phyloP scores from a whole-genome alignment of 768 basidiomycete genomes.

The Leccinum variicolor region DNA sequence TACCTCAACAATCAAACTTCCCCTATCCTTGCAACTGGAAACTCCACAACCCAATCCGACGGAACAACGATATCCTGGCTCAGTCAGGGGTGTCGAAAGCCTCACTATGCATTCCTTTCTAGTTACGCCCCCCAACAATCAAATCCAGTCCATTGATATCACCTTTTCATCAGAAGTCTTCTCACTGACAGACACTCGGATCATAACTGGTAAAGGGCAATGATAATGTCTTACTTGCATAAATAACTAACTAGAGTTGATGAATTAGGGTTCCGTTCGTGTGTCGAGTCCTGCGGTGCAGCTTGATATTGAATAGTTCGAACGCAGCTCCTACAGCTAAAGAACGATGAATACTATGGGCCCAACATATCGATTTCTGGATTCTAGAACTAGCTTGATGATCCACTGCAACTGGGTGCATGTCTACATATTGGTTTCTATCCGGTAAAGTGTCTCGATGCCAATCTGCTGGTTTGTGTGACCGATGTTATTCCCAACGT shows the following conservation, averaged over 20 bases:
- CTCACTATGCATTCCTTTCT: conserved; percentile 65
- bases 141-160: conserved; percentile 60
- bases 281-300: conserved; percentile 55
- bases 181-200: conserved; percentile 39
- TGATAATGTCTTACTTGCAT: neutral
- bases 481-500: no score
- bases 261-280: conserved; percentile 59
- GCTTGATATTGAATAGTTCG: conserved; percentile 50
- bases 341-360: conserved; percentile 31
- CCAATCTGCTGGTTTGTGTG: no score
- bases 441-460: no score
- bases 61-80: conserved; percentile 64
- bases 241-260: neutral
- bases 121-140: conserved; percentile 47
- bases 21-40: conserved; percentile 56
- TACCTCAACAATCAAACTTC: conserved; percentile 64
- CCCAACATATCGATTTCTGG: conserved; percentile 55
- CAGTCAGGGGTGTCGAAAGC: conserved; percentile 50
- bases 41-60: conserved; percentile 55
- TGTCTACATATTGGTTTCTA: no score
- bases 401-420: conserved; percentile 42
- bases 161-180: conserved; percentile 45
- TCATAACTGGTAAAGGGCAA: conserved; percentile 32
- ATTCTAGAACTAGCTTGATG: conserved; percentile 62
- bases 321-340: conserved; percentile 42